Conservation (phyloP, 305 asterid species). For the Coffea humblotiana region DNA sequence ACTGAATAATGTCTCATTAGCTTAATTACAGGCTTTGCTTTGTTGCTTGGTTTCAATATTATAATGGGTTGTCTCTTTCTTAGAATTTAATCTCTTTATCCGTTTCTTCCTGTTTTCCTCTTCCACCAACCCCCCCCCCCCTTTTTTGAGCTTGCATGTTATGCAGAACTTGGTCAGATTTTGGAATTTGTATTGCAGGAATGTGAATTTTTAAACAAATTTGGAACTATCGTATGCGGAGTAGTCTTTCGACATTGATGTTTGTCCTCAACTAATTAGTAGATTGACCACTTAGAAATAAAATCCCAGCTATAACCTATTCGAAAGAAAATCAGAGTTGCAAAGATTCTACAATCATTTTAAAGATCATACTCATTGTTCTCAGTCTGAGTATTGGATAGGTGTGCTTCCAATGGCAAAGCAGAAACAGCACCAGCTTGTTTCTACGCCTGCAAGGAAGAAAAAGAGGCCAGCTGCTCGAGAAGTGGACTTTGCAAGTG, state of each 20-base stretch:
- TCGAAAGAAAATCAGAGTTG: neutral
- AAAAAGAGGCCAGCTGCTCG: conserved; percentile 31
- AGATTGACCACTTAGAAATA: neutral
- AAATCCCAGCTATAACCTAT: neutral
- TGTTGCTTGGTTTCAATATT: neutral
- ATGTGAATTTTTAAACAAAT: neutral
- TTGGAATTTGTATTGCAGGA: neutral
- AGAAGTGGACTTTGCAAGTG: conserved; percentile 33
- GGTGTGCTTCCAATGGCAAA: conserved; percentile 51
- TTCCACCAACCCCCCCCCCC: too few relatives aligned
- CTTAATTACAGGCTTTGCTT: neutral
- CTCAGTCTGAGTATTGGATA: neutral
- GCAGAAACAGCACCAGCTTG: conserved; percentile 43
- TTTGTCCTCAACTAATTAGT: neutral
- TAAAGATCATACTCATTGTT: too few relatives aligned
- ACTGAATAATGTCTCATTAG: neutral
- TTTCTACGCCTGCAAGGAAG: conserved; percentile 37
- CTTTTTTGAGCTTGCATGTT: neutral
- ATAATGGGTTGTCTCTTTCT: neutral
- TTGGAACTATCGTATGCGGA: neutral
- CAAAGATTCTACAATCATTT: neutral
- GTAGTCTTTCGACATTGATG: neutral
- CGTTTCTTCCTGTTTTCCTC: neutral
- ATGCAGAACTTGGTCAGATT: neutral
- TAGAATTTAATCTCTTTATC: neutral